These are phyloP conservation scores for Trypanosoma lewisi DNA, from an alignment of 208 protist genomes.

Conservation along the genomic window DNA sequence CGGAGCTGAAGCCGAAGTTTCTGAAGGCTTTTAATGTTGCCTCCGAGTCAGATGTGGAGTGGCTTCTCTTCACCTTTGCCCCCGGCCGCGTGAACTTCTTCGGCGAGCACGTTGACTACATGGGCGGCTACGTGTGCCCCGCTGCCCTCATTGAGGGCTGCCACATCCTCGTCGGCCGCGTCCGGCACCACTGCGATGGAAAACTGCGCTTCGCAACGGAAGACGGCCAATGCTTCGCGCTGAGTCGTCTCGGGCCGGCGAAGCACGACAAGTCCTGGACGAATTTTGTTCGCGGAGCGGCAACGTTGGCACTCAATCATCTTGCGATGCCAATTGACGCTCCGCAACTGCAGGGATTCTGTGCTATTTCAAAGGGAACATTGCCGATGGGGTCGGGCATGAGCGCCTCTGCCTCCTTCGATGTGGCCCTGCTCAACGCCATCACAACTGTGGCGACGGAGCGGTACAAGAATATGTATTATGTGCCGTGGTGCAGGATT, in stretches of 20 bases:
- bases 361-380: slow-evolving; percentile 51
- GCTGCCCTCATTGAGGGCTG: slow-evolving; percentile 47
- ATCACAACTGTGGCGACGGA: slow-evolving; percentile 29
- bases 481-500: slow-evolving; percentile 20
- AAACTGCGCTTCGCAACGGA: slow-evolving; percentile 51
- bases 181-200: slow-evolving; percentile 32
- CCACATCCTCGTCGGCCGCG: slow-evolving; percentile 50
- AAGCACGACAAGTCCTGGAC: slow-evolving; percentile 48
- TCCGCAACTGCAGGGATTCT: slow-evolving; percentile 42
- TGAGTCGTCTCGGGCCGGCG: slow-evolving; percentile 29
- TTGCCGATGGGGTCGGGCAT: slow-evolving; percentile 78
- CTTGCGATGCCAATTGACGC: slow-evolving; percentile 39
- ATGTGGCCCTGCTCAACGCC: slow-evolving; percentile 44
- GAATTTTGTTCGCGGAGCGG: slow-evolving; percentile 43
- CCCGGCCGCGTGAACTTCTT: slow-evolving; percentile 85
- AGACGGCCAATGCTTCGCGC: slow-evolving; percentile 34
- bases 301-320: slow-evolving; percentile 37
- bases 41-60: slow-evolving; percentile 40
- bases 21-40: slow-evolving; percentile 41
- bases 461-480: slow-evolving; percentile 21
- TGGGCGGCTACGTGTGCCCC: slow-evolving; percentile 66
- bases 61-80: slow-evolving; percentile 55
- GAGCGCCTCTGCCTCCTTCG: slow-evolving; percentile 67
- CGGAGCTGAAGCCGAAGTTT: slow-evolving; percentile 56
- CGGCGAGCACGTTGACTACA: slow-evolving; percentile 87